Base-by-base conservation (phyloP, 2,329 filamentous ascomycete genomes). In the Cytospora piceae region DNA sequence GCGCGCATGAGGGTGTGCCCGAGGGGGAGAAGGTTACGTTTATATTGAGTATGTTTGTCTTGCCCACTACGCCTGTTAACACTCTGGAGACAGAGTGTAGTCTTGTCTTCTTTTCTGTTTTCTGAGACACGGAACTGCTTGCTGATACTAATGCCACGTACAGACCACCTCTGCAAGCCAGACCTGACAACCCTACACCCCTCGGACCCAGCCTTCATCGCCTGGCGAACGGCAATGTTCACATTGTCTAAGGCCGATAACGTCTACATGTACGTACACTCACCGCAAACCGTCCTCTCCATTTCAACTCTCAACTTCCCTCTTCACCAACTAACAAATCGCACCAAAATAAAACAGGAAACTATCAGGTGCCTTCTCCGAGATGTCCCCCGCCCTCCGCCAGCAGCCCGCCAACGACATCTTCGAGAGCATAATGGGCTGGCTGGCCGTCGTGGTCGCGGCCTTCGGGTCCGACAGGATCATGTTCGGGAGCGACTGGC, bases 401-500 rank as follows among this genome's bases (percentile, higher is more conserved):
- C 75, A 73, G 29, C 79, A 82, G 31, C 75, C 82, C 12, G 74
- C 82, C 39, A 79, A 84, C 64, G 82, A 85, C 42, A 84, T 93
- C 64, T 87, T 92, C 69, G 80, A 84, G 68, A 83, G 83, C 51
- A 81, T 91, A 24, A 81, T 84, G 66, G 88, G 89, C 29, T 96
- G 92, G 89, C 84, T 92, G 2, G 85, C 88, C 67, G 85, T 90
- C 61, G 79, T 94, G 0, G 85, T 96, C 61, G 84, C 87, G 32
- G 84, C 85, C 1, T 97, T 97, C 73, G 88, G 90, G 1, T 79
- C 90, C 0, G 74, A 81, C 27, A 84, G 92, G 69, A 84, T 95
- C 74, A 93, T 98, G 89, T 97, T 95, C 77, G 94, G 90, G 29
- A 94, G 90, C 69, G 93, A 97, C 77, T 98, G 94, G 94, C 94